Conservation (phyloP, 495 filamentous ascomycete genomes). For the Xylaria sp. region DNA sequence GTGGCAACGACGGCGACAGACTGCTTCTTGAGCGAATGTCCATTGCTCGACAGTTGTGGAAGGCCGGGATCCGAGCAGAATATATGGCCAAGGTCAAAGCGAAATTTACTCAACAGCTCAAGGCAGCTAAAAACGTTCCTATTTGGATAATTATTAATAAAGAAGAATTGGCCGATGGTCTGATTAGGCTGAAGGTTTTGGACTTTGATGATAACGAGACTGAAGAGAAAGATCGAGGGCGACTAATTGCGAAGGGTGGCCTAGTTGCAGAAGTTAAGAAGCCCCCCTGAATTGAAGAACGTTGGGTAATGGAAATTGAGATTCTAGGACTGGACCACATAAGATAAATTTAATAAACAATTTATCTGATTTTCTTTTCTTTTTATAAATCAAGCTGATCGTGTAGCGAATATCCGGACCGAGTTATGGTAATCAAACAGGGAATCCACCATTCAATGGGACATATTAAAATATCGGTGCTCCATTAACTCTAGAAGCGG, state of each 20-base stretch:
- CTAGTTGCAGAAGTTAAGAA: slow-evolving; percentile 67
- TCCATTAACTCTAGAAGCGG: no score
- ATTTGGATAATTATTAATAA: slow-evolving; percentile 83
- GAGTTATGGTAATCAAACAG: no score
- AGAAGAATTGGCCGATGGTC: slow-evolving; percentile 77
- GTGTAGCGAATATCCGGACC: no score
- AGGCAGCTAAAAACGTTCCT: slow-evolving; percentile 77
- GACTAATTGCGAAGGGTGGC: slow-evolving; percentile 59
- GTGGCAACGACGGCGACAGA: slow-evolving; percentile 78
- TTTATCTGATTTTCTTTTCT: no score
- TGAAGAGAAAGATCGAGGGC: slow-evolving; percentile 74
- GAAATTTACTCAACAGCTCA: slow-evolving; percentile 79
- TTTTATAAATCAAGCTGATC: no score
- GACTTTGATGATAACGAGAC: slow-evolving; percentile 68
- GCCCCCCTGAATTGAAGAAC: neutral
- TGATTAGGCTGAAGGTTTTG: slow-evolving; percentile 81
- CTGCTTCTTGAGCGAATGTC: slow-evolving; percentile 80
- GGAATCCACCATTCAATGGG: no score
- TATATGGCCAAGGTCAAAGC: slow-evolving; percentile 83
- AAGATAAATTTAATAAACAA: no score
- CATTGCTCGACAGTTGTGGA: slow-evolving; percentile 74
- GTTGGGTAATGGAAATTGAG: no score
- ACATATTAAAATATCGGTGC: no score
- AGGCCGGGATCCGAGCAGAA: slow-evolving; percentile 77
- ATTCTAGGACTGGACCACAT: no score